Base-by-base conservation (phyloP, 2,329 filamentous ascomycete species). In the Thermochaetoides dissita region DNA sequence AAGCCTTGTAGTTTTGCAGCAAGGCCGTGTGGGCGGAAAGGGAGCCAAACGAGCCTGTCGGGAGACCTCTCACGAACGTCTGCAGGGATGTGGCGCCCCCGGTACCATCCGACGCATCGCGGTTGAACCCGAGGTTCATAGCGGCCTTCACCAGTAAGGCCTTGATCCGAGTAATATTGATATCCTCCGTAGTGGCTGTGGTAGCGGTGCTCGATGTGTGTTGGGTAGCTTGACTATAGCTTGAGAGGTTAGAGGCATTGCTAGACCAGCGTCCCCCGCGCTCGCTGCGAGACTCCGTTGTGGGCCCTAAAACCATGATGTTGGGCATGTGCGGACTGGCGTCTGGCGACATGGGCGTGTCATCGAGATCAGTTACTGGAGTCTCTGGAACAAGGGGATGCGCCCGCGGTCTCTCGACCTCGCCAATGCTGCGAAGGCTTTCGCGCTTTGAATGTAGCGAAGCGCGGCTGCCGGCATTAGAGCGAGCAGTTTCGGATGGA, bases 331-430 rank as follows among this genome's bases (percentile, higher is more conserved):
- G 79, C 0, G 80, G 75, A 7, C 74, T 81, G 36, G 80, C 76
- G 43, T 89, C 84, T 0, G 83, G 82, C 0, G 87, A 93, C 36
- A 86, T 75, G 4, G 84, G 80, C 0, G 82, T 86, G 56, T 96
- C 88, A 59, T 95, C 89, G 53, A 95, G 95, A 51, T 95, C 87
- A 5, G 88, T 96, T 1, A 89, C 89, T 0, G 88, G 88, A 0
- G 88, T 96, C 63, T 96, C 89, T 1, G 88, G 88, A 5, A 79
- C 72, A 2, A 64, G 63, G 3, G 60, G 63, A 11, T 62, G 51
- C n/a, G 49, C 71, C 42, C 65, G 64, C 51, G 67, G 58, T 57
- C 64, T 65, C 52, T 78, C 33, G 56, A 65, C 38, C 45, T 74
- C 65, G 12, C 59, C 54, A 8, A 65, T 50, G 39, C 66, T 67